A percentile compares a stretch with the other conserved stretches of the same genome.
Conservation (phyloP, 1,284 basidiomycete genomes). For the Tylopilus sp. region DNA sequence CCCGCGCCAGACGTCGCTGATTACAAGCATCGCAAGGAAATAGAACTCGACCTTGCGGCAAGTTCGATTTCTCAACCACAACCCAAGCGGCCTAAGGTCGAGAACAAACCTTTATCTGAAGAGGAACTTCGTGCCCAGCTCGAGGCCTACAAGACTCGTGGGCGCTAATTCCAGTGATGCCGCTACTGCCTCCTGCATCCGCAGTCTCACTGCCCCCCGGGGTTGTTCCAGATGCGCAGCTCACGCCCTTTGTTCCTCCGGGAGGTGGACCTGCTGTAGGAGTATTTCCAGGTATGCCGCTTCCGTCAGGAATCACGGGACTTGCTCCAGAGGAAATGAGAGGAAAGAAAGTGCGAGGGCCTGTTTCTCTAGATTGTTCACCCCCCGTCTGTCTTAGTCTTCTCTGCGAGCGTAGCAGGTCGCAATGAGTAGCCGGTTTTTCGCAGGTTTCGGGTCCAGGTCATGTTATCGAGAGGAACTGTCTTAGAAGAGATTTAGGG, state of each 20-base stretch:
- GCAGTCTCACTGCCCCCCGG: slow-evolving; percentile 57
- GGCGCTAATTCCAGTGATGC: slow-evolving; percentile 60
- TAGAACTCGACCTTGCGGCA: slow-evolving; percentile 88
- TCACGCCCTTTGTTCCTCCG: slow-evolving; percentile 46
- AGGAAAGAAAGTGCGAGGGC: slow-evolving; percentile 83
- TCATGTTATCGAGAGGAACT: slow-evolving; percentile 24
- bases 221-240: slow-evolving; percentile 49
- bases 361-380: slow-evolving; percentile 62
- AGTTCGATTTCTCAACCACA: slow-evolving; percentile 84
- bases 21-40: slow-evolving; percentile 95
- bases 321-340: slow-evolving; percentile 64
- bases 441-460: slow-evolving; percentile 42
- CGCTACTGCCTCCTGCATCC: slow-evolving; percentile 44
- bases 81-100: slow-evolving; percentile 85
- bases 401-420: slow-evolving; percentile 39
- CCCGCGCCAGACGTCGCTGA: slow-evolving; percentile 94
- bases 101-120: slow-evolving; percentile 85
- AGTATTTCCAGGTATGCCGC: slow-evolving; percentile 47
- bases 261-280: slow-evolving; percentile 43
- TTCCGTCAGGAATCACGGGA: slow-evolving; percentile 37
- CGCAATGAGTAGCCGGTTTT: slow-evolving; percentile 43
- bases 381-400: slow-evolving; percentile 40
- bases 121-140: slow-evolving; percentile 90
- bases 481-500: no score
- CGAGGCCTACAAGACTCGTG: slow-evolving; percentile 93